A percentile compares a stretch with the other conserved stretches of the same genome.
These are phyloP conservation scores for Aureobasidium sp. DNA, from an alignment of 2,329 filamentous ascomycete genomes.

Conservation along the genomic window DNA sequence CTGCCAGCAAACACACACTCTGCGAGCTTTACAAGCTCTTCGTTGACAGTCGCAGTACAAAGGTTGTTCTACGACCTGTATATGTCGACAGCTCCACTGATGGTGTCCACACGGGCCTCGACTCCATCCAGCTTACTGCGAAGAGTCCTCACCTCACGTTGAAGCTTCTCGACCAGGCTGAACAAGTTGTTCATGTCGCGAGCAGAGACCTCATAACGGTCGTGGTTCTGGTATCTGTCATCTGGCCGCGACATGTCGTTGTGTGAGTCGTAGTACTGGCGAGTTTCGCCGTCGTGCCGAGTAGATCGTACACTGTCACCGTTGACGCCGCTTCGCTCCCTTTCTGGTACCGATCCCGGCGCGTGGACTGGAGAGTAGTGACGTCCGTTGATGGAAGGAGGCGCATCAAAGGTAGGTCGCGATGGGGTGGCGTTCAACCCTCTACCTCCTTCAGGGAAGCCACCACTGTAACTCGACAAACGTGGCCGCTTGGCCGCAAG, in stretches of 20 bases:
- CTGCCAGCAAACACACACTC: no score
- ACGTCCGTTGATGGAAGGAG: background rate
- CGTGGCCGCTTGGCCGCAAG: conserved; percentile 3
- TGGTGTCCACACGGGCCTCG: background rate
- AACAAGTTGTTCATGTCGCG: background rate
- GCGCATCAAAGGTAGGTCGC: background rate
- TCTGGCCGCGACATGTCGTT: background rate
- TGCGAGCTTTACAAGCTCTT: background rate
- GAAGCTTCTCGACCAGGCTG: background rate
- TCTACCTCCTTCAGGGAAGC: background rate
- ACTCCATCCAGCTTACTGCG: conserved; percentile 5
- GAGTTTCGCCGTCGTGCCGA: background rate
- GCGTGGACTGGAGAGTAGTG: background rate
- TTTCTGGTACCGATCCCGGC: background rate
- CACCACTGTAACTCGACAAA: conserved; percentile 1
- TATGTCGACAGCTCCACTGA: conserved; percentile 7
- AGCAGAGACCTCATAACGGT: background rate
- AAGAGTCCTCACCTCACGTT: conserved; percentile 1
- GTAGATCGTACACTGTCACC: background rate
- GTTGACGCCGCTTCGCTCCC: background rate
- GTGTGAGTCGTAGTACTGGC: conserved; percentile 1
- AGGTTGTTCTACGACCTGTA: background rate
- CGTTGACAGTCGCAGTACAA: background rate
- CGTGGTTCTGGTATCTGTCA: background rate
- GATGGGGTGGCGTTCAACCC: background rate